These are phyloP conservation scores for Calonectria hawksworthii DNA, from an alignment of 2,329 filamentous ascomycete genomes.

Conservation along the genomic window DNA sequence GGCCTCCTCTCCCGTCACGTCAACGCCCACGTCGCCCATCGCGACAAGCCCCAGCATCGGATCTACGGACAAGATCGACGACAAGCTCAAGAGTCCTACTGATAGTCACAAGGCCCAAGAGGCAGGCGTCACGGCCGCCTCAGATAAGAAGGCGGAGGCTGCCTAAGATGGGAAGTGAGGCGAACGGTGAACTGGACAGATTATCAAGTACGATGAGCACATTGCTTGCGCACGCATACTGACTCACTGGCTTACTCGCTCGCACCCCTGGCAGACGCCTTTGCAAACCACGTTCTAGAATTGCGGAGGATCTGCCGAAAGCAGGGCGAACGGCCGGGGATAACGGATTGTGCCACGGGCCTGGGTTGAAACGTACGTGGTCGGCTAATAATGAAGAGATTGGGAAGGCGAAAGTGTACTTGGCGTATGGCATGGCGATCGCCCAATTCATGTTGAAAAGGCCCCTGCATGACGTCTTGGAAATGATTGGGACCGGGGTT, in stretches of 20 bases:
- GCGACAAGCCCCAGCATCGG: conserved; percentile 21
- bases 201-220: conserved; percentile 22
- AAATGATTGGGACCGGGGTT: neutral
- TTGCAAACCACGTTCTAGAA: conserved; percentile 2
- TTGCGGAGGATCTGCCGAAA: conserved; percentile 16
- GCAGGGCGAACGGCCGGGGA: conserved; percentile 32
- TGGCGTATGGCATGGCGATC: conserved; percentile 21
- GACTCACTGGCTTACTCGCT: conserved; percentile 10
- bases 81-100: conserved; percentile 34
- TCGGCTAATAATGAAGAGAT: conserved; percentile 24
- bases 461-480: neutral
- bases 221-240: conserved; percentile 27
- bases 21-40: conserved; percentile 48
- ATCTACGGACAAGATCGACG: conserved; percentile 30
- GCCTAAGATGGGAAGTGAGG: conserved; percentile 39
- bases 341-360: conserved; percentile 3
- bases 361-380: conserved; percentile 26
- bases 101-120: conserved; percentile 59
- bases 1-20: conserved; percentile 42
- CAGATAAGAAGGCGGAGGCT: conserved; percentile 40
- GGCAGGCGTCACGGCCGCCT: conserved; percentile 57
- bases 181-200: conserved; percentile 26
- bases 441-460: conserved; percentile 1
- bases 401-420: conserved; percentile 25
- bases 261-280: neutral